phyloP scores from a whole-genome alignment of 1,139 yeast species.

The Zygoascus sp. region DNA sequence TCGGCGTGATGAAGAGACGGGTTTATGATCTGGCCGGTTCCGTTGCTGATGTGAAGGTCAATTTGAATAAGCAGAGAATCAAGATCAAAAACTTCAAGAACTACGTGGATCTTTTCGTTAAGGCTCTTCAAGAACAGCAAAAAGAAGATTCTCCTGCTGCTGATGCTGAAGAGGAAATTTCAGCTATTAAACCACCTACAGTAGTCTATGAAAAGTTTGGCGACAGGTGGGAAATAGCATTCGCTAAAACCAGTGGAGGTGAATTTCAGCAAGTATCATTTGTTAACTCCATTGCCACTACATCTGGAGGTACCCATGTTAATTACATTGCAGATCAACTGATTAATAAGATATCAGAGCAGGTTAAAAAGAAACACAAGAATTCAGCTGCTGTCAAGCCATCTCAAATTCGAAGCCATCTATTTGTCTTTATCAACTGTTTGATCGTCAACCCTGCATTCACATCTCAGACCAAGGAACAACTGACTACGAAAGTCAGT shows the following conservation, averaged over 20 bases:
- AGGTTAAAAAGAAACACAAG: slow-evolving; percentile 62
- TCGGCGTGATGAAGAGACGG: slow-evolving; percentile 85
- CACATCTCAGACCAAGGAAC: slow-evolving; percentile 96
- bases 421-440: slow-evolving; percentile 89
- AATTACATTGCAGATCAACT: slow-evolving; percentile 82
- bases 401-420: slow-evolving; percentile 81
- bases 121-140: slow-evolving; percentile 51
- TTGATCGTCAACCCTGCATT: slow-evolving; percentile 95
- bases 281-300: slow-evolving; percentile 96
- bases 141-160: slow-evolving; percentile 34
- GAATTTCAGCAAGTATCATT: slow-evolving; percentile 88
- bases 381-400: slow-evolving; percentile 76
- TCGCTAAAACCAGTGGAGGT: slow-evolving; percentile 84
- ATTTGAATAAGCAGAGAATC: slow-evolving; percentile 68
- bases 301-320: slow-evolving; percentile 96
- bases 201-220: slow-evolving; percentile 74
- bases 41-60: slow-evolving; percentile 77
- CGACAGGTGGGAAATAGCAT: slow-evolving; percentile 93
- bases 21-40: slow-evolving; percentile 96
- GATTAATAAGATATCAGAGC: slow-evolving; percentile 66
- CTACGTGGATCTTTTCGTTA: slow-evolving; percentile 86
- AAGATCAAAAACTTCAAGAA: slow-evolving; percentile 71
- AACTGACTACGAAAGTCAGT: slow-evolving; percentile 78
- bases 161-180: slow-evolving; percentile 34
- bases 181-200: slow-evolving; percentile 47